Percentiles rank a stretch among this genome's conserved stretches.
Evolutionary conservation across 2,329 filamentous ascomycete species (phyloP).

Genomic region (Paraphoma chrysanthemicola): DNA sequence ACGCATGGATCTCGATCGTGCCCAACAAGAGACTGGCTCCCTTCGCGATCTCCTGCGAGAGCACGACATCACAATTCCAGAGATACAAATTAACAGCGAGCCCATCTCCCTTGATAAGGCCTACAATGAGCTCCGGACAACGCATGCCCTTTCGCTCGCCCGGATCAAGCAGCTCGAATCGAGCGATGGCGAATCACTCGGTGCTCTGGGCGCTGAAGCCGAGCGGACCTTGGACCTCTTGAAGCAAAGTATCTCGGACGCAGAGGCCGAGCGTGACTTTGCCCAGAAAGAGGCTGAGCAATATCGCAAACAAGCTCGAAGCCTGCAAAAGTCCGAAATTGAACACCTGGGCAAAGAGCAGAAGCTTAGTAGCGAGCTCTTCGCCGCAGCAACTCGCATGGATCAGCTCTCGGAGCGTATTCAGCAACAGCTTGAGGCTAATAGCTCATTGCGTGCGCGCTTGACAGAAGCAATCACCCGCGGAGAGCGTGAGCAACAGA

Average conservation of each 20-base stretch:
- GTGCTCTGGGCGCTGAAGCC: conserved; percentile 57
- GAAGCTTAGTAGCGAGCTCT: conserved; percentile 72
- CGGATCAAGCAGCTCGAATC: conserved; percentile 71
- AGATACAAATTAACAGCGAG: conserved; percentile 58
- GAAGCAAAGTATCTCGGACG: conserved; percentile 71
- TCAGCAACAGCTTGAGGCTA: conserved; percentile 78
- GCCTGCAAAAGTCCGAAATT: conserved; percentile 64
- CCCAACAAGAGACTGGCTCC: conserved; percentile 90
- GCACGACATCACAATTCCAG: conserved; percentile 79
- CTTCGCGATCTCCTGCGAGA: conserved; percentile 79
- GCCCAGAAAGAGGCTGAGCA: conserved; percentile 69
- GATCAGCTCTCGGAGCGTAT: conserved; percentile 83
- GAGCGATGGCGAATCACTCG: conserved; percentile 52
- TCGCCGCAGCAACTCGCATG: conserved; percentile 76
- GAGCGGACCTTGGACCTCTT: conserved; percentile 69
- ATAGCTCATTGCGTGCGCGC: conserved; percentile 75
- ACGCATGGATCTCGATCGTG: conserved; percentile 96
- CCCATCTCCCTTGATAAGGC: conserved; percentile 76
- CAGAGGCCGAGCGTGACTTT: conserved; percentile 75
- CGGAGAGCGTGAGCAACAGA: conserved; percentile 82
- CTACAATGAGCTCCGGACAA: conserved; percentile 76
- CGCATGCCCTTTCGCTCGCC: conserved; percentile 70
- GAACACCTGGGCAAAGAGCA: conserved; percentile 65
- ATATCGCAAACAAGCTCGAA: conserved; percentile 68
- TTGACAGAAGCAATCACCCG: conserved; percentile 80